These are phyloP conservation scores for Xerocomellus dryophilus DNA, from an alignment of 768 basidiomycete genomes.

Conservation along the genomic window DNA sequence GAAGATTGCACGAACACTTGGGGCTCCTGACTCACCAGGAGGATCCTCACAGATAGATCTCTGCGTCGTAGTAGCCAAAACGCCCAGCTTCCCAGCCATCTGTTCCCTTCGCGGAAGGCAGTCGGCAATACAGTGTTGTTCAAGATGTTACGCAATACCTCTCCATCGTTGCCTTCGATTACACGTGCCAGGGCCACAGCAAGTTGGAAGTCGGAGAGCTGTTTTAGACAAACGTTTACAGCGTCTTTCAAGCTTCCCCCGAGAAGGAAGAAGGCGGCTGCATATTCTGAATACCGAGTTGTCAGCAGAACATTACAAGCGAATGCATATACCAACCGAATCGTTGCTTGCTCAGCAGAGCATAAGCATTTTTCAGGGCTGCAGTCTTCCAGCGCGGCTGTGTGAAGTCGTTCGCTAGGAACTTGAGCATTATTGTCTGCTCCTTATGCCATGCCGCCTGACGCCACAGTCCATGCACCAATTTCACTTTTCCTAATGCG, in stretches of 20 bases:
- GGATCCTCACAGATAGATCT: constrained; percentile 85
- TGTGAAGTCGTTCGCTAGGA: constrained; percentile 86
- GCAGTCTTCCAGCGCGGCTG: constrained; percentile 85
- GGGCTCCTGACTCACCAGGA: constrained; percentile 58
- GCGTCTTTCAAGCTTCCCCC: constrained; percentile 89
- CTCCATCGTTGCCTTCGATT: constrained; percentile 80
- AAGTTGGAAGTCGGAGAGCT: constrained; percentile 86
- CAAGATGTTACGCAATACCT: constrained; percentile 67
- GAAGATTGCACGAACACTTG: background rate
- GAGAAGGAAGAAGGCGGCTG: constrained; percentile 96
- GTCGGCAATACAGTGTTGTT: constrained; percentile 74
- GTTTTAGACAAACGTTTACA: constrained; percentile 83
- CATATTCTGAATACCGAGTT: constrained; percentile 66
- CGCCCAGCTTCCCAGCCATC: constrained; percentile 94
- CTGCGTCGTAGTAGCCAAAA: constrained; percentile 90
- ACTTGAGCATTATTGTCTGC: constrained; percentile 84
- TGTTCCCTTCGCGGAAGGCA: constrained; percentile 83
- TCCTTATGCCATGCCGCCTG: constrained; percentile 94
- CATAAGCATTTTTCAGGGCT: constrained; percentile 95
- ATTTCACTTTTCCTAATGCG: constrained; percentile 85
- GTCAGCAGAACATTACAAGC: constrained; percentile 2
- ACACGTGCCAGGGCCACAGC: constrained; percentile 85
- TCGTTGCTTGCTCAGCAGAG: constrained; percentile 83
- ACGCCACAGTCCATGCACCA: constrained; percentile 94
- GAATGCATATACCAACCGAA: constrained; percentile 61